Evolutionary conservation across 306 rosid species (phyloP), one percentile per base, ranked within the genome.

Genomic region (Vigna radiata): DNA sequence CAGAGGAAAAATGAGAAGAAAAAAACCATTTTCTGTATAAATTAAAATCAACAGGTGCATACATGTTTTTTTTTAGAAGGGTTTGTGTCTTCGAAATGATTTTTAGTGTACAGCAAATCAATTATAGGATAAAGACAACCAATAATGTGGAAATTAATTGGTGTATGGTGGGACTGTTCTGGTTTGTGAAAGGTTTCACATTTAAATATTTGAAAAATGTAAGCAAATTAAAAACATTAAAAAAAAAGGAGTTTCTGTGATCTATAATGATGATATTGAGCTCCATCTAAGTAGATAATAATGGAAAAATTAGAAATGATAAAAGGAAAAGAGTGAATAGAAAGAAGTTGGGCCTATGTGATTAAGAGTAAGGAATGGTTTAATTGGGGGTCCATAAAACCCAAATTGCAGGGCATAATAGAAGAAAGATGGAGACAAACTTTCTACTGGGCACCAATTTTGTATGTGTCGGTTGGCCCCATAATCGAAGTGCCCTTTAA

Each of bases 261-360:
- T 53, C 3, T 3, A 58, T 21, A 58, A 23, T 56, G 33, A 55
- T 56, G 8, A 58, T 25, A 25, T 23, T 56, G 25, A 58, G 25
- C 64, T 25, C 17, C n/a, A 56, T 21, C 19, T 14, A 60, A 29
- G 2, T 15, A 29, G 19, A 2, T 16, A 7, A 60, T 31, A 31
- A 3, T 1, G 8, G 0, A 12, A 59, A 29, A 19, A 29, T 7
- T 8, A 19, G 25, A 25, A n/a, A 23, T 27, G 2, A 15, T 18
- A 9, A 21, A 49, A n/a, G 33, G 0, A 47, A 33, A 53, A 14
- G 23, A 12, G 17, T 25, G 27, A 25, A 25, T 2, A 2, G 27
- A 25, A 25, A 16, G 23, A 14, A 75, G 64, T 68, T 84, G 80
- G 87, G 87, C 85, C 72, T 75, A 49, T 69, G 43, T 18, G 61